phyloP scores from a whole-genome alignment of 371 early-diverging fungal species.

The Mucor lusitanicus region DNA sequence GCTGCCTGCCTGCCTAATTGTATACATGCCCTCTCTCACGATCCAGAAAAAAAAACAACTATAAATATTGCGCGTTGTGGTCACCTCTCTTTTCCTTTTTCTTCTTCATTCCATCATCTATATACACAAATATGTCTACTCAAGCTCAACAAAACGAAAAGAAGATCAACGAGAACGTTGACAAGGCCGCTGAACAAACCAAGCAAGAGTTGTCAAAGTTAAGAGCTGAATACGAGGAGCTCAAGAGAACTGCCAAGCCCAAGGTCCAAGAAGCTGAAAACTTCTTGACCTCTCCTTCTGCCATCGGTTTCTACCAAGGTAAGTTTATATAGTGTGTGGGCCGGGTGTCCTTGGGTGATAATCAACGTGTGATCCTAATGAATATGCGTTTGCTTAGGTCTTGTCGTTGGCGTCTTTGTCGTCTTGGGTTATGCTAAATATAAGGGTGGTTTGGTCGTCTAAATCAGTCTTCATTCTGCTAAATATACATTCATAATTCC shows the following conservation, averaged over 20 bases:
- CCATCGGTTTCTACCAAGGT: slow-evolving; percentile 49
- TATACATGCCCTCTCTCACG: neutral
- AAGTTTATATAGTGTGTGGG: neutral
- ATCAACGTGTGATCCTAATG: neutral
- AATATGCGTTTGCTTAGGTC: slow-evolving; percentile 6
- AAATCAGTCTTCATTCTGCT: neutral
- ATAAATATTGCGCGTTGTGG: neutral
- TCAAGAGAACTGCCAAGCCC: slow-evolving; percentile 36
- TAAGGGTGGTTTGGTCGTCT: slow-evolving; percentile 18
- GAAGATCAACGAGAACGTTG: slow-evolving; percentile 23
- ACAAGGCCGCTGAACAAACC: slow-evolving; percentile 28
- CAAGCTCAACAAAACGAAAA: slow-evolving; percentile 12
- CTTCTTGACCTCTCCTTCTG: slow-evolving; percentile 37
- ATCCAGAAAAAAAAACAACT: neutral
- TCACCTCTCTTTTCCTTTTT: neutral
- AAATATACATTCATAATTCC: neutral
- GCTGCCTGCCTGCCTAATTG: neutral
- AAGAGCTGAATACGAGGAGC: slow-evolving; percentile 40
- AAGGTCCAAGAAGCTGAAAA: slow-evolving; percentile 42
- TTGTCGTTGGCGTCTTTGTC: slow-evolving; percentile 27
- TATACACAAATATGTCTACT: neutral
- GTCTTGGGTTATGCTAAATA: slow-evolving; percentile 31
- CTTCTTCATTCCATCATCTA: neutral
- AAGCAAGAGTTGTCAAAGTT: slow-evolving; percentile 39
- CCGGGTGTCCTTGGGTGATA: neutral